Evolutionary conservation across 2,329 filamentous ascomycete genomes (phyloP), one percentile per base, ranked within the genome.

Genomic region (Botrytis sinoallii): DNA sequence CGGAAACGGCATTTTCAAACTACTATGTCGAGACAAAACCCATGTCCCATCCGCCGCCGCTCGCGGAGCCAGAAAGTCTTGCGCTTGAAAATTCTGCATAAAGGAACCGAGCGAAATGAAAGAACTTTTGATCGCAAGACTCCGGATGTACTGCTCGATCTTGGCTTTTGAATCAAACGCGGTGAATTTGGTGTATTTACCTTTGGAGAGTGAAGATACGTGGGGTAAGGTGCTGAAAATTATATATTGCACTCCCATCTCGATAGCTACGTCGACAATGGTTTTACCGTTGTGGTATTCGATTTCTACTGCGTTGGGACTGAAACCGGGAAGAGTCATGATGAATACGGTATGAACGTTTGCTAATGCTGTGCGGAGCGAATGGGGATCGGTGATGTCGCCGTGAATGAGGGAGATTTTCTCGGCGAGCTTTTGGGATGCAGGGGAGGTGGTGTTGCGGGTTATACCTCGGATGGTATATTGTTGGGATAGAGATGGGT

Each of bases 401-500:
- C 82, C 86, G 76, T 84, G 79, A 9, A 83, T 78, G 29, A 84
- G 76, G 73, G 84, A 80, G 59, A 82, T 77, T 32, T 79, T 79
- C 63, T 52, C 70, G 55, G 71, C 76, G 18, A 83, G 79, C 12
- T 78, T 74, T 61, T 79, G 79, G 65, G 82, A 79, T n/a, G 79
- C 18, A 20, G 18, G 10, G 1, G 81, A 4, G 77, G 76, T 14
- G 82, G 82, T 71, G 75, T 77, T 6, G 9, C 75, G 76, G n/a
- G 85, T 87, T 67, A 88, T 83, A 55, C 83, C 86, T 14, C 87
- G 85, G 73, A 88, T 82, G 65, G 81, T 84, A 81, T 84, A 88
- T 71, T 84, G 77, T 60, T 83, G 77, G 2, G 84, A 85, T 29
- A 88, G 82, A 4, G 79, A 77, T 1, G 83, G 77, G 75, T 87